These are phyloP conservation scores for Peronospora farinosa DNA, from an alignment of 352 stramenopile genomes.

Conservation along the genomic window DNA sequence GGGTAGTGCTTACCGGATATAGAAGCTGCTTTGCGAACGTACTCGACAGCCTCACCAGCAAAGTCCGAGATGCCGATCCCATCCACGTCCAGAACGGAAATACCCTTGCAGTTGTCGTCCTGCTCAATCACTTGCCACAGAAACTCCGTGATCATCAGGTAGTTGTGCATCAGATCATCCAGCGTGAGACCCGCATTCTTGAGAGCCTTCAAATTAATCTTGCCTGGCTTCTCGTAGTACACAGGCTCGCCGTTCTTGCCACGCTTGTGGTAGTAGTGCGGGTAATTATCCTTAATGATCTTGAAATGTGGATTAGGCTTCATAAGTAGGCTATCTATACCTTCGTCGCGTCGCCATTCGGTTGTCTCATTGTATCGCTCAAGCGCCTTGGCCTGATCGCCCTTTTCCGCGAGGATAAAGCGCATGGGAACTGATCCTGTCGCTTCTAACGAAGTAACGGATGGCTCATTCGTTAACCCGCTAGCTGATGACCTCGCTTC, in stretches of 20 bases:
- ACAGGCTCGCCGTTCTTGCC: conserved; percentile 72
- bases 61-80: conserved; percentile 83
- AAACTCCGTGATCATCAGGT: conserved; percentile 82
- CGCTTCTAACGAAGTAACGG: conserved; percentile 23
- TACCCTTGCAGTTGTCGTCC: conserved; percentile 82
- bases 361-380: conserved; percentile 68
- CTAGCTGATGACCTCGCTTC: conserved; percentile 6
- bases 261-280: conserved; percentile 87
- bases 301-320: conserved; percentile 63
- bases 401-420: conserved; percentile 76
- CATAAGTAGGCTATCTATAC: conserved; percentile 72
- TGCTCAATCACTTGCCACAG: conserved; percentile 79
- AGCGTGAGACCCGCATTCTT: conserved; percentile 67
- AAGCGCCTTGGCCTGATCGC: conserved; percentile 53
- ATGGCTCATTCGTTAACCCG: conserved; percentile 6
- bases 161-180: conserved; percentile 82
- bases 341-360: conserved; percentile 73
- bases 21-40: conserved; percentile 61
- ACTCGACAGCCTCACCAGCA: conserved; percentile 81
- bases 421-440: conserved; percentile 44
- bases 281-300: conserved; percentile 89
- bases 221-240: conserved; percentile 84
- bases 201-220: conserved; percentile 84
- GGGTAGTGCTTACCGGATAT: conserved; percentile 91
- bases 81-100: conserved; percentile 79